Percentiles rank a stretch among this genome's conserved stretches.
These are phyloP conservation scores for Xylariales sp. DNA, from an alignment of 2,329 filamentous ascomycete species.

Conservation along the genomic window DNA sequence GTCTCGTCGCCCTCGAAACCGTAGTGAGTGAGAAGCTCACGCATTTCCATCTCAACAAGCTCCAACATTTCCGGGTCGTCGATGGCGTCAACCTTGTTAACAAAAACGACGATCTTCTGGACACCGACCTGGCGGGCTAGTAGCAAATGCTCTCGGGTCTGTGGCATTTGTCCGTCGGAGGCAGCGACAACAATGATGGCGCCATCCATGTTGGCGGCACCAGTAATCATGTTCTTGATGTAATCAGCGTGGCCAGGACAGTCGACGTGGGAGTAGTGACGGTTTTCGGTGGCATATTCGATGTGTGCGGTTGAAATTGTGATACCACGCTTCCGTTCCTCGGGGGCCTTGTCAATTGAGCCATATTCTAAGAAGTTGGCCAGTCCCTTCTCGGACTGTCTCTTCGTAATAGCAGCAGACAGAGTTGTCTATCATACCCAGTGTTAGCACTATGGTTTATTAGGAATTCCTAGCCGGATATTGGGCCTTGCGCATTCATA, in stretches of 20 bases:
- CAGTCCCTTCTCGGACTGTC: constrained; percentile 92
- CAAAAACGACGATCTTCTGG: constrained; percentile 97
- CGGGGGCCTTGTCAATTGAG: constrained; percentile 97
- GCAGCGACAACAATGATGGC: constrained; percentile 99
- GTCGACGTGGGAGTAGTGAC: constrained; percentile 99
- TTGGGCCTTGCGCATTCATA: constrained; percentile 54
- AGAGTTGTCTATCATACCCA: constrained; percentile 81
- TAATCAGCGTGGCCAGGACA: constrained; percentile 99
- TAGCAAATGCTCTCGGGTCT: constrained; percentile 97
- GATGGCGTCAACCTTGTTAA: constrained; percentile 98
- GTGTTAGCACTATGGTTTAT: constrained; percentile 16
- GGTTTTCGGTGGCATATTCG: constrained; percentile 92
- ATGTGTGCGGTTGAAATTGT: constrained; percentile 99
- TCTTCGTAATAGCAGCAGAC: constrained; percentile 98
- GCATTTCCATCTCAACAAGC: constrained; percentile 99
- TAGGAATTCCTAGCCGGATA: not conserved
- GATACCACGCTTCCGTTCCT: constrained; percentile 99
- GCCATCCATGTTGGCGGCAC: constrained; percentile 99
- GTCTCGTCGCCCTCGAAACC: constrained; percentile 99
- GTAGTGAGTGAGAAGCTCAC: constrained; percentile 91
- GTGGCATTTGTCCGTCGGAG: constrained; percentile 99
- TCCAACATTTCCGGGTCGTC: constrained; percentile 99
- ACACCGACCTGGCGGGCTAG: constrained; percentile 98
- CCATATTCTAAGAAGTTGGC: constrained; percentile 98
- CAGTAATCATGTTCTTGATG: constrained; percentile 99